These are phyloP conservation scores for Effrenium voratum DNA, from an alignment of 73 alveolate genomes.

Conservation along the genomic window DNA sequence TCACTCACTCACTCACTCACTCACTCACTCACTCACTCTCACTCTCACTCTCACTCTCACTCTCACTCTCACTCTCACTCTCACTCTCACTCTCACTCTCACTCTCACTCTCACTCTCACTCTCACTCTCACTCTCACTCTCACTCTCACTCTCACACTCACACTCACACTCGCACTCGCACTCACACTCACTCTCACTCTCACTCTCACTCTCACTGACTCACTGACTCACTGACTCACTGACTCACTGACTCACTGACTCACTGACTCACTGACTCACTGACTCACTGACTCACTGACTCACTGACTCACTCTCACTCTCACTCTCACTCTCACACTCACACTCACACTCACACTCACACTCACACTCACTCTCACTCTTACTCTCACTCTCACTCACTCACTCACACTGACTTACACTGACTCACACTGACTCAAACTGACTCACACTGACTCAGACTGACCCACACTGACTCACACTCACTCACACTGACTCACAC, in stretches of 20 bases:
- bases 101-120: not conserved
- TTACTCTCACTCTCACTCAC: too few relatives aligned
- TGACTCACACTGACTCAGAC: too few relatives aligned
- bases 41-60: not conserved
- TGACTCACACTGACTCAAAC: too few relatives aligned
- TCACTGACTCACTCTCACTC: not conserved
- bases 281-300: not conserved
- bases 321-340: not conserved
- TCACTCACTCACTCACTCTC: not conserved
- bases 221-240: not conserved
- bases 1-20: too few relatives aligned
- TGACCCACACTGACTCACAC: too few relatives aligned
- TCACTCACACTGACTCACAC: too few relatives aligned
- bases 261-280: not conserved
- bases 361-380: too few relatives aligned
- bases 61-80: not conserved
- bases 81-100: not conserved
- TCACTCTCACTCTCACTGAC: not conserved
- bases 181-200: not conserved
- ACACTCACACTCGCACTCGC: not conserved
- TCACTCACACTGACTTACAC: too few relatives aligned
- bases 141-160: not conserved
- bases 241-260: not conserved
- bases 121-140: not conserved
- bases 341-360: too few relatives aligned